Evolutionary conservation across 2,329 filamentous ascomycete species (phyloP).

Genomic region (Neopestalotiopsis sp.): DNA sequence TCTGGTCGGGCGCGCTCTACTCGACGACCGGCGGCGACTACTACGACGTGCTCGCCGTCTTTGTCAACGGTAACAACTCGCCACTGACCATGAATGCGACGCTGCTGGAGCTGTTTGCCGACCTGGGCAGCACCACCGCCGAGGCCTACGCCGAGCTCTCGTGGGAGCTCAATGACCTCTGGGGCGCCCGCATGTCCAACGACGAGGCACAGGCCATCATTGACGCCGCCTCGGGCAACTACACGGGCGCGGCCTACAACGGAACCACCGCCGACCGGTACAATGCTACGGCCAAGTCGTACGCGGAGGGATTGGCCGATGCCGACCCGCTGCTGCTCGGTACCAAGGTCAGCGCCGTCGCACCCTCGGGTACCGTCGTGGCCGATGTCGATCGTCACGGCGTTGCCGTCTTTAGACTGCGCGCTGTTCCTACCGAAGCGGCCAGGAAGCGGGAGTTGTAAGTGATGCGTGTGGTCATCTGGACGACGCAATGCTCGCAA

Average conservation of each 20-base stretch:
- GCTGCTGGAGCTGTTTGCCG: slow-evolving; percentile 58
- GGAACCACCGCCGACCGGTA: slow-evolving; percentile 38
- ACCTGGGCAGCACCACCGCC: slow-evolving; percentile 47
- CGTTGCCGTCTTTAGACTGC: slow-evolving; percentile 55
- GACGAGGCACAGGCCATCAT: slow-evolving; percentile 50
- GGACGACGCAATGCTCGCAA: not conserved
- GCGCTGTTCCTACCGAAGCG: slow-evolving; percentile 34
- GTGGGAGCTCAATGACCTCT: slow-evolving; percentile 62
- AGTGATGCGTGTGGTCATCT: not conserved
- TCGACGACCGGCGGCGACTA: slow-evolving; percentile 49
- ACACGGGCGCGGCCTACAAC: slow-evolving; percentile 22
- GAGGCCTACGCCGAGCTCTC: slow-evolving; percentile 44
- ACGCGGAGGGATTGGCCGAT: slow-evolving; percentile 49
- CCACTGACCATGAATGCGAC: slow-evolving; percentile 53
- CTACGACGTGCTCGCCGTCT: slow-evolving; percentile 49
- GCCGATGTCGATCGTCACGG: slow-evolving; percentile 54
- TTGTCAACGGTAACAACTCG: slow-evolving; percentile 53
- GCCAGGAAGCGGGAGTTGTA: slow-evolving; percentile 37
- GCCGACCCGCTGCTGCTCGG: slow-evolving; percentile 53
- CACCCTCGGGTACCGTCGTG: slow-evolving; percentile 46
- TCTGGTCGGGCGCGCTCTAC: slow-evolving; percentile 53
- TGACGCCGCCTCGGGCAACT: slow-evolving; percentile 41
- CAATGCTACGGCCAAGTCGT: slow-evolving; percentile 55
- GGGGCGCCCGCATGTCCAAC: slow-evolving; percentile 59
- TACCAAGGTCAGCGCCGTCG: slow-evolving; percentile 47